Conservation (phyloP, 2,329 filamentous ascomycete genomes). For the Macrophomina phaseolina region DNA sequence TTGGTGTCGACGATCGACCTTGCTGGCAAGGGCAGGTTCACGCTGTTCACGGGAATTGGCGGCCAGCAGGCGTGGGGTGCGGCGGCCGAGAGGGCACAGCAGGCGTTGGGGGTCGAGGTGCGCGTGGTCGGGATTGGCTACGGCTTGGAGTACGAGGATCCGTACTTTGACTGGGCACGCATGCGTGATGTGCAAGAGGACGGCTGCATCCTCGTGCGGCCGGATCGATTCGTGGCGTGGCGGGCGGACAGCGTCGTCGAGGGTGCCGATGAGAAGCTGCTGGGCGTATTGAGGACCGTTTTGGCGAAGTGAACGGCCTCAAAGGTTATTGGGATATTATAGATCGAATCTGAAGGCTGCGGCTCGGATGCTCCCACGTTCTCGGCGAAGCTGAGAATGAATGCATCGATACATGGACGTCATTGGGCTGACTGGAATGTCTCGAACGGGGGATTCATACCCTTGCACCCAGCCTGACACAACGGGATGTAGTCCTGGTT, state of each 20-base stretch:
- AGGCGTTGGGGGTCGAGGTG: conserved; percentile 54
- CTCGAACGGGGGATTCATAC: no score
- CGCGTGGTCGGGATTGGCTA: conserved; percentile 61
- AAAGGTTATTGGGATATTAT: not conserved
- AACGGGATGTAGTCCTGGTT: no score
- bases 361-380: no score
- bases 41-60: conserved; percentile 56
- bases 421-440: no score
- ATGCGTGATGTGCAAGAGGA: conserved; percentile 62
- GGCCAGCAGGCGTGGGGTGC: conserved; percentile 58
- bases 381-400: no score
- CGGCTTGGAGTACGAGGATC: conserved; percentile 65
- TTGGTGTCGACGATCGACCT: conserved; percentile 65
- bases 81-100: conserved; percentile 51
- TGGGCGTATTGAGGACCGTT: conserved; percentile 32
- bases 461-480: no score
- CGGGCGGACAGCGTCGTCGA: conserved; percentile 37
- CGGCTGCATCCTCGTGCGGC: conserved; percentile 63
- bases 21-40: conserved; percentile 57
- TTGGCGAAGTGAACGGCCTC: not conserved
- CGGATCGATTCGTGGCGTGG: conserved; percentile 66
- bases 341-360: no score
- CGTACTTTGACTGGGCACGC: conserved; percentile 65
- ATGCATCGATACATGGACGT: no score
- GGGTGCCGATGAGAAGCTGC: conserved; percentile 33